A percentile compares a stretch with the other conserved stretches of the same genome.
phyloP scores from a whole-genome alignment of 441 rosid species.

The Mallotus japonicus region DNA sequence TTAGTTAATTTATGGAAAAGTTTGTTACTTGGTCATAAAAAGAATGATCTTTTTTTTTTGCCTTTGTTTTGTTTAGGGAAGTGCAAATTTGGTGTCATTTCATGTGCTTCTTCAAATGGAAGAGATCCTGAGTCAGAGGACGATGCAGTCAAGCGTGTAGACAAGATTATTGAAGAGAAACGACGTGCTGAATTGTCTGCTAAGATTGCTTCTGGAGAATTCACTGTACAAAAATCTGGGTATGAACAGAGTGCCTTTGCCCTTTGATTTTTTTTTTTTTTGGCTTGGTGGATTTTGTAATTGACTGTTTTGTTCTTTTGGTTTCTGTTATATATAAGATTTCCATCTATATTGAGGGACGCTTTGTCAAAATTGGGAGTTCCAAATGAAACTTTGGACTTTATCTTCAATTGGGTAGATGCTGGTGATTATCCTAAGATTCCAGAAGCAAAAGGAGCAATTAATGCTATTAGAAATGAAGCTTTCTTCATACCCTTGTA shows the following conservation, averaged over 20 bases:
- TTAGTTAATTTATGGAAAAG: neutral
- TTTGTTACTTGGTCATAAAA: neutral
- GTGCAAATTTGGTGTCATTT: constrained; percentile 29
- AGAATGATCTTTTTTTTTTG: neutral
- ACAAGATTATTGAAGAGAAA: constrained; percentile 58
- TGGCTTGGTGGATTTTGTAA: constrained; percentile 6
- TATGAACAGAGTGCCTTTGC: constrained; percentile 18
- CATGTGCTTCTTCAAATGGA: constrained; percentile 60
- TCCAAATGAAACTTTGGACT: constrained; percentile 50
- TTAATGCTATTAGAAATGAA: constrained; percentile 65
- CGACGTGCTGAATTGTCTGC: constrained; percentile 77
- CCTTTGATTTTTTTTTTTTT: neutral
- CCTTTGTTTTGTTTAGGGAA: constrained; percentile 24
- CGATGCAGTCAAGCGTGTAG: constrained; percentile 40
- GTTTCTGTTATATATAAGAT: constrained; percentile 34
- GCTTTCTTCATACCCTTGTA: constrained; percentile 92
- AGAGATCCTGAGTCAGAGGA: constrained; percentile 51
- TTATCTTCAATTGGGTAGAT: constrained; percentile 58
- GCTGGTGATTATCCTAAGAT: constrained; percentile 49
- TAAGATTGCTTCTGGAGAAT: constrained; percentile 84
- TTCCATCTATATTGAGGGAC: constrained; percentile 55
- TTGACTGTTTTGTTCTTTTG: neutral
- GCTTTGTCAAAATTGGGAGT: constrained; percentile 76
- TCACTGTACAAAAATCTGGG: constrained; percentile 67
- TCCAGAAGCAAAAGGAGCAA: constrained; percentile 80